Percentiles rank a stretch among this genome's conserved stretches.
phyloP scores from a whole-genome alignment of 306 rosid genomes.

The Dryas alaskensis region DNA sequence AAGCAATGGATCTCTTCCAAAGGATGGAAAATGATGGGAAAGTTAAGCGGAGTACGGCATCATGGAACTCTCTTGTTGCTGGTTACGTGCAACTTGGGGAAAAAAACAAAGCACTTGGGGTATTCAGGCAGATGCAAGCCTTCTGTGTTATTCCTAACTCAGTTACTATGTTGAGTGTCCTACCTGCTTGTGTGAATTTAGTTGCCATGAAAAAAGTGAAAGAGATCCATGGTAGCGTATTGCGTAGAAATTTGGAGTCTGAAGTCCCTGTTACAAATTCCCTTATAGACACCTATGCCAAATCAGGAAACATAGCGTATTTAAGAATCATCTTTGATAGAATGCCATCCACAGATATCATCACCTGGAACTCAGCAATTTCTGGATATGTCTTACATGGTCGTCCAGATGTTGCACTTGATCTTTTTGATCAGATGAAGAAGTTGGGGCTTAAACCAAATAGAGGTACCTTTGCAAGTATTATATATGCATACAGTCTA shows the following conservation, averaged over 20 bases:
- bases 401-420: constrained; percentile 53
- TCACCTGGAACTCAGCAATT: constrained; percentile 83
- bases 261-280: constrained; percentile 62
- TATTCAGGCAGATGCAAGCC: constrained; percentile 81
- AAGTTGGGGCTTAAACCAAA: constrained; percentile 55
- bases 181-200: constrained; percentile 73
- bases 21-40: constrained; percentile 77
- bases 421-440: constrained; percentile 63
- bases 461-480: constrained; percentile 74
- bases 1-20: constrained; percentile 72
- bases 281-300: constrained; percentile 74
- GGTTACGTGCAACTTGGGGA: constrained; percentile 72
- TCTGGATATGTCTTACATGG: constrained; percentile 77
- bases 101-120: constrained; percentile 64
- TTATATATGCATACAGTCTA: constrained; percentile 69
- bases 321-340: constrained; percentile 63
- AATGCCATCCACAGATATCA: constrained; percentile 63
- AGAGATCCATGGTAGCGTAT: constrained; percentile 76
- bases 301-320: constrained; percentile 68
- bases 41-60: constrained; percentile 64
- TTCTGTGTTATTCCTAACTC: constrained; percentile 51
- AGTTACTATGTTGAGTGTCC: constrained; percentile 71
- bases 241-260: constrained; percentile 61
- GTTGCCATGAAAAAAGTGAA: constrained; percentile 59
- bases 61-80: constrained; percentile 86